Conservation (phyloP, 2,329 filamentous ascomycete genomes). For the Colletotrichum cordylinicola region DNA sequence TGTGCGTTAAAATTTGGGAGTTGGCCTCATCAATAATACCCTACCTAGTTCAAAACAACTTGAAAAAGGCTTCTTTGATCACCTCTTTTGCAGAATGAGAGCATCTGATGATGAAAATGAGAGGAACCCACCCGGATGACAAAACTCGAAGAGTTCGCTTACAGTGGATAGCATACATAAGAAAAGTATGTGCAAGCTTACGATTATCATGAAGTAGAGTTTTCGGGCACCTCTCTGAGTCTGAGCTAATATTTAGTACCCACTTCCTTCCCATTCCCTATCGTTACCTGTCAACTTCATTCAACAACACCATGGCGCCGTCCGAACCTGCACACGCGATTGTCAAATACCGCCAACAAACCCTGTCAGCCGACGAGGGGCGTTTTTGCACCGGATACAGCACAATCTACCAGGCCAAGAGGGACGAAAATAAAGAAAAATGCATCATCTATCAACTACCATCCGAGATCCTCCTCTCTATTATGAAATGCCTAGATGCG, state of each 20-base stretch:
- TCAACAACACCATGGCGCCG: background rate
- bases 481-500: background rate
- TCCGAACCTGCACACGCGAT: background rate
- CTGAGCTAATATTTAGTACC: background rate
- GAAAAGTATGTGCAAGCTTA: too few relatives aligned
- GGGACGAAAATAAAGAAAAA: background rate
- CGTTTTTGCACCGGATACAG: background rate
- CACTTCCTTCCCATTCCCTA: background rate
- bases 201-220: background rate
- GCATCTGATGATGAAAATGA: background rate
- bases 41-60: background rate
- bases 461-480: background rate
- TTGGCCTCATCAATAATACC: background rate
- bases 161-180: too few relatives aligned
- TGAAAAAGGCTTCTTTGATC: background rate
- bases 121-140: background rate
- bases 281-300: background rate
- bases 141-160: too few relatives aligned
- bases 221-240: background rate
- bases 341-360: background rate
- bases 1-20: background rate
- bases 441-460: background rate
- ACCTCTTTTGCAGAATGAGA: fast-evolving
- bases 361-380: fast-evolving
- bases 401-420: background rate